Conservation (phyloP, 192 early-diverging fungal genomes). For the Thamnidium elegans region DNA sequence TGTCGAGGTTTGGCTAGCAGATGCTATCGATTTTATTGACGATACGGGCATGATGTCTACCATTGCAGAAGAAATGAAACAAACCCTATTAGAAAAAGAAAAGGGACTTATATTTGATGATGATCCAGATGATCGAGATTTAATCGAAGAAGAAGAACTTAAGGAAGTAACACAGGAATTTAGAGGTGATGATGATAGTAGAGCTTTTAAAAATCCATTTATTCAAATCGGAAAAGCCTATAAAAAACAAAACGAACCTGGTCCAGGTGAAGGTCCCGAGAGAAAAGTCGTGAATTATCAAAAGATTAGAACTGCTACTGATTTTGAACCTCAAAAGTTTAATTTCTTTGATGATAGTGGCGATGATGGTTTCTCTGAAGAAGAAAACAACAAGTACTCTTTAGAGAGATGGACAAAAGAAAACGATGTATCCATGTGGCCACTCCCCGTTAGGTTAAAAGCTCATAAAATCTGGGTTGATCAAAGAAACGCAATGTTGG, state of each 20-base stretch:
- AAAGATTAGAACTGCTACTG: not conserved
- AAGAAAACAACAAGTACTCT: not conserved
- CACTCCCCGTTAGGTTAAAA: constrained; percentile 27
- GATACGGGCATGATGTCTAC: not conserved
- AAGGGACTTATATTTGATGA: constrained; percentile 38
- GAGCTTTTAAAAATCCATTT: constrained; percentile 14
- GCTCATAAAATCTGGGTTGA: constrained; percentile 29
- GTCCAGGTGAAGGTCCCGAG: not conserved
- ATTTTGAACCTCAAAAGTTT: constrained; percentile 5
- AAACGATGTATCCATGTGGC: constrained; percentile 33
- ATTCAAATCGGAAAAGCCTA: constrained; percentile 18
- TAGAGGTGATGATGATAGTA: constrained; percentile 28
- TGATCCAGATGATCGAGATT: constrained; percentile 41
- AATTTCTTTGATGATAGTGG: constrained; percentile 16
- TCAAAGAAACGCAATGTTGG: constrained; percentile 17
- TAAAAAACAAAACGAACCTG: not conserved
- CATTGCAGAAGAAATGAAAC: constrained; percentile 15
- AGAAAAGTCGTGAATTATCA: constrained; percentile 28
- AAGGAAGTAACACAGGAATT: constrained; percentile 42
- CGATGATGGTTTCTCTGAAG: constrained; percentile 2
- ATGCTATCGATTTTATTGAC: constrained; percentile 25
- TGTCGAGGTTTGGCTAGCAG: constrained; percentile 33
- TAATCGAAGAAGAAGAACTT: constrained; percentile 49
- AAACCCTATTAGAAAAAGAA: constrained; percentile 29
- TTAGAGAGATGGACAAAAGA: constrained; percentile 27